A percentile compares a stretch with the other conserved stretches of the same genome.
Evolutionary conservation across 2,329 filamentous ascomycete genomes (phyloP).

Genomic region (Coleophoma crateriformis): DNA sequence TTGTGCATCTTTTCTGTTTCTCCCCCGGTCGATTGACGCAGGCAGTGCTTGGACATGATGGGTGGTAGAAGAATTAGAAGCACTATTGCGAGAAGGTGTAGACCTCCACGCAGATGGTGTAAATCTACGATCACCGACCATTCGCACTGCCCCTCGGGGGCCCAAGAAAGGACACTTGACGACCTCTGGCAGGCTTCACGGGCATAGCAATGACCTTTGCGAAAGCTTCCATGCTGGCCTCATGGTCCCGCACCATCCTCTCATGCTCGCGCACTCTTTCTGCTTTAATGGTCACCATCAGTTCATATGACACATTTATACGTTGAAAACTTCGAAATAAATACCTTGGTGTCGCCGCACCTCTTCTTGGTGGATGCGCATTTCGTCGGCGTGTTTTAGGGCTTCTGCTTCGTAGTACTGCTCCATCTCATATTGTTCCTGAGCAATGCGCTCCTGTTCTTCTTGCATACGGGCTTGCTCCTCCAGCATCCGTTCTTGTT

Average conservation of each 20-base stretch:
- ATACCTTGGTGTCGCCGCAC: conserved; percentile 20
- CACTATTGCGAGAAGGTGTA: too few species aligned
- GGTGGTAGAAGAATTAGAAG: too few species aligned
- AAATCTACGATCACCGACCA: too few species aligned
- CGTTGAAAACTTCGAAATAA: background rate
- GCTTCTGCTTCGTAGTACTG: conserved; percentile 26
- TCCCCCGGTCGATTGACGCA: too few species aligned
- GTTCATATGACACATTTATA: conserved; percentile 4
- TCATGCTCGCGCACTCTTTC: conserved; percentile 16
- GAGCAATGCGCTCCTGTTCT: conserved; percentile 22
- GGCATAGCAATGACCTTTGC: conserved; percentile 27
- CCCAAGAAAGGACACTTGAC: conserved; percentile 14
- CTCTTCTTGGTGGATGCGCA: conserved; percentile 23
- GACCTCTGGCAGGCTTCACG: conserved; percentile 15
- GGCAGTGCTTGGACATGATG: too few species aligned
- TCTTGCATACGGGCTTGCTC: conserved; percentile 14
- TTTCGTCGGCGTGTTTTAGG: conserved; percentile 23
- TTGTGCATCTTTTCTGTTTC: too few species aligned
- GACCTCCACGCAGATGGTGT: too few species aligned
- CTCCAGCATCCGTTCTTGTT: conserved; percentile 19
- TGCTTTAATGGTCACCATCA: conserved; percentile 9
- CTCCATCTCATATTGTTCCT: conserved; percentile 26
- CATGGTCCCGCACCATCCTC: conserved; percentile 17
- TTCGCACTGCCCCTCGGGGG: background rate
- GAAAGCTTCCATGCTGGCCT: conserved; percentile 23